Conservation (phyloP, 768 basidiomycete species). For the Polyporus arcularius region DNA sequence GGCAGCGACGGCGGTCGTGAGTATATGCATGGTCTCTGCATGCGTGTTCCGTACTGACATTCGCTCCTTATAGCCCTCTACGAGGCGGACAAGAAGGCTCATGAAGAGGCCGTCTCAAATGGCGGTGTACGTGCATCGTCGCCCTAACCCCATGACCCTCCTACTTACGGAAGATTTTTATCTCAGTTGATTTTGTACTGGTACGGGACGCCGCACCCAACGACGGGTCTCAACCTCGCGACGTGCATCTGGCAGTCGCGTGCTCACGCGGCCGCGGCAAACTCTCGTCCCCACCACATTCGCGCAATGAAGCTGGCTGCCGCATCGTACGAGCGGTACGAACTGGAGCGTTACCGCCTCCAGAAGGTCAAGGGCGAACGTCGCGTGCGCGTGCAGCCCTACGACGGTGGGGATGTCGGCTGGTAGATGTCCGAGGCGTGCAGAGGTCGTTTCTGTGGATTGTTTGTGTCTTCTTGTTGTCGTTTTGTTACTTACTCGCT, state of each 20-base stretch:
- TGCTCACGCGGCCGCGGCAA: constrained; percentile 79
- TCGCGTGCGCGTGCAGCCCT: constrained; percentile 59
- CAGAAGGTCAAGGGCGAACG: constrained; percentile 63
- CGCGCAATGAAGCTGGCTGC: constrained; percentile 82
- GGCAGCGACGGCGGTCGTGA: constrained; percentile 71
- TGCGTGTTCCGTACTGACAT: not conserved
- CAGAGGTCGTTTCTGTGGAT: not conserved
- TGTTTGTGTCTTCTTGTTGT: not conserved
- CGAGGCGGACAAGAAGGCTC: constrained; percentile 82
- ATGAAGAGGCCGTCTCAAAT: constrained; percentile 89
- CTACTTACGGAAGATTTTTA: not conserved
- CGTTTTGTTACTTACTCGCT: not conserved
- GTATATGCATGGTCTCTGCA: constrained; percentile 20
- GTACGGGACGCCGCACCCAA: constrained; percentile 82
- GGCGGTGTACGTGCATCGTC: constrained; percentile 63
- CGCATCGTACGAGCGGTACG: constrained; percentile 75
- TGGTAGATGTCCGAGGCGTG: constrained; percentile 45
- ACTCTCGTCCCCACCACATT: constrained; percentile 76
- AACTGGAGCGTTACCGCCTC: constrained; percentile 74
- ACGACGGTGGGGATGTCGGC: constrained; percentile 63
- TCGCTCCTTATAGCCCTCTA: constrained; percentile 62
- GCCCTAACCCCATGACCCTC: not conserved
- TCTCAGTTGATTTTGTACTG: constrained; percentile 84
- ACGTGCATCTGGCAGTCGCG: constrained; percentile 97
- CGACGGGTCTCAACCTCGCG: constrained; percentile 84